phyloP scores from a whole-genome alignment of 495 filamentous ascomycete genomes.

The Tuber microsphaerosporum region DNA sequence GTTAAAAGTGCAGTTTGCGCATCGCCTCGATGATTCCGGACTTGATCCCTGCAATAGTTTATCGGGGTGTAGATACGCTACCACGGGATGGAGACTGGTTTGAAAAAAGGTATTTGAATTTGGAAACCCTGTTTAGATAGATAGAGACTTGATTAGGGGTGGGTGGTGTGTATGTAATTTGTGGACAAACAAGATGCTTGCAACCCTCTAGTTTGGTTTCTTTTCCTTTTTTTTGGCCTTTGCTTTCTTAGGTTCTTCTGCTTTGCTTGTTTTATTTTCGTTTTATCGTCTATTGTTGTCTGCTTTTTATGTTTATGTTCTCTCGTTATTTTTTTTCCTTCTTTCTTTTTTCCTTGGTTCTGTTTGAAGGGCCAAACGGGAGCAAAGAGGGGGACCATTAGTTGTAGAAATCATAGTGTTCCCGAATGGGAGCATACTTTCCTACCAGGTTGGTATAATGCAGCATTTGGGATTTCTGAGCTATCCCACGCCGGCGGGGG shows the following conservation, averaged over 20 bases:
- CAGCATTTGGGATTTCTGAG: background rate
- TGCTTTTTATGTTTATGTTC: background rate
- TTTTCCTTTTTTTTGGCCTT: background rate
- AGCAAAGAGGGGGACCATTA: background rate
- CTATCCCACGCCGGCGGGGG: background rate
- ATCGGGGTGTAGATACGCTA: background rate
- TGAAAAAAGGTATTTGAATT: background rate
- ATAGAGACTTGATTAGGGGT: background rate
- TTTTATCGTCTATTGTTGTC: background rate
- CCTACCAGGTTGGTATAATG: background rate
- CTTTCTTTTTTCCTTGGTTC: background rate
- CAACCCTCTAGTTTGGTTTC: background rate
- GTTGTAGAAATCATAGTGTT: background rate
- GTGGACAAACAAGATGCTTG: background rate
- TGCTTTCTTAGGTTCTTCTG: background rate
- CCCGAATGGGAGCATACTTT: background rate
- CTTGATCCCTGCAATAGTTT: conserved; percentile 2
- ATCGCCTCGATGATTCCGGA: background rate
- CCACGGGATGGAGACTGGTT: background rate
- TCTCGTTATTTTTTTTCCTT: background rate
- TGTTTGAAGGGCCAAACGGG: background rate
- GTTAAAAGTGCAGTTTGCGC: conserved; percentile 6
- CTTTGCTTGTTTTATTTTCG: background rate
- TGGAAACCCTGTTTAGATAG: background rate
- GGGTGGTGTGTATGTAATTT: background rate